These are phyloP conservation scores for Agrocybe pediades DNA, from an alignment of 768 basidiomycete species.

Conservation along the genomic window DNA sequence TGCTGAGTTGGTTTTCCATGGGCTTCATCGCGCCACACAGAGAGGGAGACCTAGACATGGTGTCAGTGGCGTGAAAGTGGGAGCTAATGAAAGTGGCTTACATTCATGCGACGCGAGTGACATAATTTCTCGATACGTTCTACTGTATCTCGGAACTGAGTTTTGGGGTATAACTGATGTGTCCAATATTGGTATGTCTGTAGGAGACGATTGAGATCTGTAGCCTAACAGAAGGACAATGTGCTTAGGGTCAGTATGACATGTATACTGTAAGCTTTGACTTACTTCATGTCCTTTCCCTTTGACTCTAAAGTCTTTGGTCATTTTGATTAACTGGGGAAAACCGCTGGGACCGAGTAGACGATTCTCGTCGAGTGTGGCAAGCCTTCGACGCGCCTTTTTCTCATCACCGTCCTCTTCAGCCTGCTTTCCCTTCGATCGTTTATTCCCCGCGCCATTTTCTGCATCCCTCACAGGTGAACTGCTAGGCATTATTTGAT, in stretches of 20 bases:
- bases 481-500: slow-evolving; percentile 49
- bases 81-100: slow-evolving; percentile 35
- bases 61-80: slow-evolving; percentile 3
- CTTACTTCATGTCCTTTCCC: slow-evolving; percentile 93
- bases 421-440: slow-evolving; percentile 14
- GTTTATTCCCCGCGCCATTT: slow-evolving; percentile 14
- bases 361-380: slow-evolving; percentile 74
- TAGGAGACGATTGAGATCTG: slow-evolving; percentile 80
- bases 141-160: slow-evolving; percentile 85
- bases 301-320: slow-evolving; percentile 76
- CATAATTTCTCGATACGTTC: slow-evolving; percentile 86
- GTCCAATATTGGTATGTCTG: slow-evolving; percentile 94
- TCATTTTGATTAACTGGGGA: slow-evolving; percentile 72
- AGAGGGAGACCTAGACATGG: slow-evolving; percentile 56
- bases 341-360: slow-evolving; percentile 78
- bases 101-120: slow-evolving; percentile 84
- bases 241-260: not conserved
- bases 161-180: slow-evolving; percentile 89
- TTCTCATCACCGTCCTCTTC: slow-evolving; percentile 33
- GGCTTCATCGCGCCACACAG: slow-evolving; percentile 79
- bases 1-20: slow-evolving; percentile 29
- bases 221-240: slow-evolving; percentile 45
- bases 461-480: slow-evolving; percentile 45
- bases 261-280: not conserved
- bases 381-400: slow-evolving; percentile 51